Evolutionary conservation across 148 eudicot species (phyloP).

Genomic region (Camellia granthamiana): DNA sequence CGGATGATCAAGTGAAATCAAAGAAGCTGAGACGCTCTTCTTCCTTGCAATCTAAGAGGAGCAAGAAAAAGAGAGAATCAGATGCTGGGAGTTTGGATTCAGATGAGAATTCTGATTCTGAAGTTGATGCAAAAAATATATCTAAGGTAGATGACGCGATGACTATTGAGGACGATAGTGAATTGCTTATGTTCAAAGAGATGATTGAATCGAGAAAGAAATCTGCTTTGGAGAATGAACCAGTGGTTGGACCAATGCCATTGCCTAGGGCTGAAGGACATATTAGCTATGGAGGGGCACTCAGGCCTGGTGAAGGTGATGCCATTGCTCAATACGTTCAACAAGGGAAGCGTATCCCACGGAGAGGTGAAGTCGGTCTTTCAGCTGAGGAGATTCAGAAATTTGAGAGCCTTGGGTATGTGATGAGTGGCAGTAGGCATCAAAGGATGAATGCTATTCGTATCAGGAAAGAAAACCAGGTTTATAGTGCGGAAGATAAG

Average conservation of each 20-base stretch:
- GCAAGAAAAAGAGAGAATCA: slow-evolving; percentile 40
- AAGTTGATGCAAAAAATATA: slow-evolving; percentile 28
- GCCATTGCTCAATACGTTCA: slow-evolving; percentile 98
- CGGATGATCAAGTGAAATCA: slow-evolving; percentile 19
- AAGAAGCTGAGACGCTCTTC: slow-evolving; percentile 30
- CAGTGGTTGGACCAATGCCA: slow-evolving; percentile 81
- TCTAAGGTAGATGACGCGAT: slow-evolving; percentile 28
- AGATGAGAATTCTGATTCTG: slow-evolving; percentile 27
- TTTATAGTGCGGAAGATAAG: slow-evolving; percentile 99
- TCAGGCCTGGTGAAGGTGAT: slow-evolving; percentile 99
- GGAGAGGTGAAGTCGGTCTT: slow-evolving; percentile 98
- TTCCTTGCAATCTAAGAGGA: slow-evolving; percentile 29
- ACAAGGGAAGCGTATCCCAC: slow-evolving; percentile 99
- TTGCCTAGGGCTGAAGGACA: slow-evolving; percentile 96
- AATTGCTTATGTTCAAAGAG: slow-evolving; percentile 58
- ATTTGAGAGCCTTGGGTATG: slow-evolving; percentile 89
- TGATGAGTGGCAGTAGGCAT: slow-evolving; percentile 99
- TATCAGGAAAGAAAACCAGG: slow-evolving; percentile 98
- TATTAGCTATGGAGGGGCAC: slow-evolving; percentile 96
- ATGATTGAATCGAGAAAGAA: slow-evolving; percentile 57
- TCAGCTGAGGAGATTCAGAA: slow-evolving; percentile 92
- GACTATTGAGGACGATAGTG: slow-evolving; percentile 34
- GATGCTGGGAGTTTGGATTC: slow-evolving; percentile 25
- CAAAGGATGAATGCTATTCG: slow-evolving; percentile 99
- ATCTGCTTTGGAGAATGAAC: slow-evolving; percentile 49